Percentiles rank a stretch among this genome's conserved stretches.
Conservation (phyloP, 805 yeast species). For the Candida khao-thaluensis region DNA sequence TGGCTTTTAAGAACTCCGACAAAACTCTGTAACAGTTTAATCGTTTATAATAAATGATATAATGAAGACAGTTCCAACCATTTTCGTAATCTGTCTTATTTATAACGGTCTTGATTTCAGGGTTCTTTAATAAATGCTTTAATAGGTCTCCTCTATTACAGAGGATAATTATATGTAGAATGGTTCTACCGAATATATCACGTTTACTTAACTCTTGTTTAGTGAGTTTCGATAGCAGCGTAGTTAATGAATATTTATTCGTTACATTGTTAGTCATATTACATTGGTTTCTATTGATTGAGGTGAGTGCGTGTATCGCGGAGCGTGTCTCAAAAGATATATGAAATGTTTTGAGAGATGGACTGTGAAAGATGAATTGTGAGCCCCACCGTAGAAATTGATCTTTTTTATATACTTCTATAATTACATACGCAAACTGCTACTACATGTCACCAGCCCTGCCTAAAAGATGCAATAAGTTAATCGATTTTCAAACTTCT, state of each 20-base stretch:
- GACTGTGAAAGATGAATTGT: too few species aligned
- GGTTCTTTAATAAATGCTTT: slow-evolving; percentile 45
- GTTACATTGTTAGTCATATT: slow-evolving; percentile 7
- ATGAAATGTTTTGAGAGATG: too few species aligned
- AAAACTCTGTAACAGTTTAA: slow-evolving; percentile 50
- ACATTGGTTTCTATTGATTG: not conserved
- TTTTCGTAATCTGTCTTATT: slow-evolving; percentile 63
- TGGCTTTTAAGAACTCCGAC: slow-evolving; percentile 24
- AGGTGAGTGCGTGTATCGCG: too few species aligned
- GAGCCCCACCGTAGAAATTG: too few species aligned
- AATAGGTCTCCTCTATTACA: slow-evolving; percentile 50
- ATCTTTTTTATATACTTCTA: too few species aligned
- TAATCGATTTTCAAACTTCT: too few species aligned
- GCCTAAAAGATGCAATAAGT: too few species aligned
- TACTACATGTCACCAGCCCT: too few species aligned
- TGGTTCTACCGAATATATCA: slow-evolving; percentile 70
- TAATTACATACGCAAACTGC: too few species aligned
- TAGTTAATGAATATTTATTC: slow-evolving; percentile 3
- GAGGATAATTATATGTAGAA: slow-evolving; percentile 56
- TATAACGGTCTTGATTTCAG: slow-evolving; percentile 42
- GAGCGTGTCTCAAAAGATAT: too few species aligned
- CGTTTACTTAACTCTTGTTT: slow-evolving; percentile 29
- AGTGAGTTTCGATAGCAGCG: slow-evolving; percentile 8
- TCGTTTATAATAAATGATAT: slow-evolving; percentile 58
- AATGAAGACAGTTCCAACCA: slow-evolving; percentile 81